phyloP scores from a whole-genome alignment of 352 stramenopile species.

The Globisporangium paroecandrum region DNA sequence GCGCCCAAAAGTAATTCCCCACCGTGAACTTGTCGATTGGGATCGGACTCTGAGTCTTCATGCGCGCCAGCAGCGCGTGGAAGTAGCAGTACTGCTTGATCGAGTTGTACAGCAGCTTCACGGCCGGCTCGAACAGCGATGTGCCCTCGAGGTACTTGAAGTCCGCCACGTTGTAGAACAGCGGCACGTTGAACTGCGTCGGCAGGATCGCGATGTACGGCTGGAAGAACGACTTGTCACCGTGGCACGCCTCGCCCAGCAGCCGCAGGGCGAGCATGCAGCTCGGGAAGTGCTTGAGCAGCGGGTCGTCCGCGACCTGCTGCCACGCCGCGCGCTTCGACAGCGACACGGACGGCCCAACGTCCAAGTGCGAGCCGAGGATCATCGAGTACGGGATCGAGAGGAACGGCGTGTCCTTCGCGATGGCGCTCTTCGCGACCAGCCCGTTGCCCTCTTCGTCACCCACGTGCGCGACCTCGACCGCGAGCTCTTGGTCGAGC shows the following conservation, averaged over 20 bases:
- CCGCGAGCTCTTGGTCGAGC: constrained; percentile 4
- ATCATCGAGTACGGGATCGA: constrained; percentile 33
- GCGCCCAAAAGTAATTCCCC: constrained; percentile 51
- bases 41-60: constrained; percentile 25
- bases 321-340: constrained; percentile 20
- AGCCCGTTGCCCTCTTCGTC: constrained; percentile 28
- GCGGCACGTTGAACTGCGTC: constrained; percentile 37
- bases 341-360: constrained; percentile 14
- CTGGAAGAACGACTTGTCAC: constrained; percentile 30
- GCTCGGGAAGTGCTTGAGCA: constrained; percentile 39
- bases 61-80: constrained; percentile 21
- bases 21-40: constrained; percentile 39
- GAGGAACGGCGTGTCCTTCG: constrained; percentile 29
- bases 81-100: constrained; percentile 66
- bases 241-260: constrained; percentile 28
- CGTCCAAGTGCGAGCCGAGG: constrained; percentile 22
- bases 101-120: constrained; percentile 52
- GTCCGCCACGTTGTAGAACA: constrained; percentile 44
- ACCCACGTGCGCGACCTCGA: constrained; percentile 25
- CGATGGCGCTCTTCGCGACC: constrained; percentile 23
- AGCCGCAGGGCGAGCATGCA: constrained; percentile 40
- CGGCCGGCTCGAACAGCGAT: constrained; percentile 31
- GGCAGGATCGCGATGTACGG: constrained; percentile 49
- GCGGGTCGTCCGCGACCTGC: constrained; percentile 28
- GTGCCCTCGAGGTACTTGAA: constrained; percentile 41